Evolutionary conservation across 306 rosid genomes (phyloP).

Genomic region (Chamaecrista fasciculata): DNA sequence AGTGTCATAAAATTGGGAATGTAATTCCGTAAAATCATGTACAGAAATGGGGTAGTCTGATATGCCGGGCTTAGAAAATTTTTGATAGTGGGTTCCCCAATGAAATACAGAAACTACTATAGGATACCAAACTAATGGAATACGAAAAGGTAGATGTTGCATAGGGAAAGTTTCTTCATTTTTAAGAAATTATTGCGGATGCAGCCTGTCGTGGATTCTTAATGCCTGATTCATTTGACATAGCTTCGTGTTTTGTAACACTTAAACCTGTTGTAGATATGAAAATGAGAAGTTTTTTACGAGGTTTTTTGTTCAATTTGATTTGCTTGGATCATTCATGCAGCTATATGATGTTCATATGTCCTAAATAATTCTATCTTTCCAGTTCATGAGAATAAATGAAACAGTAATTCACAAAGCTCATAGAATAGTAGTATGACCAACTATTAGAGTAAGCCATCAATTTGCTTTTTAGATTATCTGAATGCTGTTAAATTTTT

Average conservation of each 20-base stretch:
- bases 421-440: no score
- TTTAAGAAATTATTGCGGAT: no score
- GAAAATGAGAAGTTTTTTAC: neutral
- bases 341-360: no score
- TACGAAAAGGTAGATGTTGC: conserved; percentile 14
- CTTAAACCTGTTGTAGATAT: neutral
- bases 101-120: conserved; percentile 24
- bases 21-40: conserved; percentile 37
- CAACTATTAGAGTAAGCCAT: no score
- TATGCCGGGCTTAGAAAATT: neutral
- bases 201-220: neutral
- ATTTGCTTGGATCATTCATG: neutral
- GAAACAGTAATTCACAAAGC: no score
- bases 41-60: conserved; percentile 42
- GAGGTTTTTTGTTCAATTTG: neutral
- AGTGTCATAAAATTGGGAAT: conserved; percentile 30
- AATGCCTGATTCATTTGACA: conserved; percentile 17
- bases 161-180: no score
- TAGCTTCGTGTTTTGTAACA: neutral
- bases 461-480: no score
- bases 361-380: neutral
- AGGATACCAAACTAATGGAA: conserved; percentile 25
- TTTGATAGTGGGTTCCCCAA: conserved; percentile 21
- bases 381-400: no score
- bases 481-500: no score